Conservation (phyloP, 2,329 filamentous ascomycete genomes). For the Xenoacremonium recifei region DNA sequence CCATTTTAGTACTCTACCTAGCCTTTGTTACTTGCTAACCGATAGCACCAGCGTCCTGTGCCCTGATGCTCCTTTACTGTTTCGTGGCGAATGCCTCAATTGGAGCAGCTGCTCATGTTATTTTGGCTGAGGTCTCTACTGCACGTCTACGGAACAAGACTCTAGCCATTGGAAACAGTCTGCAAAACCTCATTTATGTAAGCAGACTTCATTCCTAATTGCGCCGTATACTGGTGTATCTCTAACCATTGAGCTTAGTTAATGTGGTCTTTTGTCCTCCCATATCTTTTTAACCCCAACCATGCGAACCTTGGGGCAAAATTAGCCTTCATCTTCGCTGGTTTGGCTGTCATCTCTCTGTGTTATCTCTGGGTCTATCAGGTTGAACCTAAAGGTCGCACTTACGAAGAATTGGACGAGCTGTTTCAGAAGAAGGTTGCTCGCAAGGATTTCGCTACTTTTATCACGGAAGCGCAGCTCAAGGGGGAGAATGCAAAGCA, state of each 20-base stretch:
- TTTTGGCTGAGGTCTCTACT: constrained; percentile 1
- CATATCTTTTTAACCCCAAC: constrained; percentile 16
- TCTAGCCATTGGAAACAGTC: constrained; percentile 10
- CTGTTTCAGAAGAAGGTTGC: constrained; percentile 12
- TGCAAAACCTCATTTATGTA: too few species aligned
- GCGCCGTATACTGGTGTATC: background rate
- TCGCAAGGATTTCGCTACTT: constrained; percentile 8
- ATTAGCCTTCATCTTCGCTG: constrained; percentile 16
- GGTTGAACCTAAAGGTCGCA: constrained; percentile 15
- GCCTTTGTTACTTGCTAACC: too few species aligned
- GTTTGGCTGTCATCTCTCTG: constrained; percentile 7
- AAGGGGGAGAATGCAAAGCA: too few species aligned
- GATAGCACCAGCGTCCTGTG: too few species aligned
- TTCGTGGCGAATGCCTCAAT: background rate
- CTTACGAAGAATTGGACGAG: constrained; percentile 17
- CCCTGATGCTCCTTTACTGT: constrained; percentile 37
- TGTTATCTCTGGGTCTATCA: constrained; percentile 15
- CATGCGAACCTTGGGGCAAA: constrained; percentile 14
- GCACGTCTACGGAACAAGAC: background rate
- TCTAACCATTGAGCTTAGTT: background rate
- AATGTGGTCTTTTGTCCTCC: constrained; percentile 14
- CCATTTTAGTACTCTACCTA: too few species aligned
- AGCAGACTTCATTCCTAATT: background rate
- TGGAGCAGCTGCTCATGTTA: background rate
- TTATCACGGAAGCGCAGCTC: too few species aligned